These are phyloP conservation scores for Trapa incisa DNA, from an alignment of 345 rosid species.

Conservation along the genomic window DNA sequence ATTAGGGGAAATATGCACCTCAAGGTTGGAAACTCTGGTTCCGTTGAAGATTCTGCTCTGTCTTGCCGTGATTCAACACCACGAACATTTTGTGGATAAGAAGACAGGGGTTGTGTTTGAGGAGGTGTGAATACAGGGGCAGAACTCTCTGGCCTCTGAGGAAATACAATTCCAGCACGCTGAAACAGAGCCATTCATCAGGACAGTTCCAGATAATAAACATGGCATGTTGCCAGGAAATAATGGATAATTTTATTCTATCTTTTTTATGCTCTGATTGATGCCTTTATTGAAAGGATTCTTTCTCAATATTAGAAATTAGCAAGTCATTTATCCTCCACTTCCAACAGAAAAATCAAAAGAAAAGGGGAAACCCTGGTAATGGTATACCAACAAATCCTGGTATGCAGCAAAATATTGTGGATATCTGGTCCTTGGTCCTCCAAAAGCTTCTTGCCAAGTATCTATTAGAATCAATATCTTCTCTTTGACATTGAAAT, in stretches of 20 bases:
- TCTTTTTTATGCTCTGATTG: too few species aligned
- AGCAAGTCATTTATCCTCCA: too few species aligned
- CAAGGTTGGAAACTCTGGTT: constrained; percentile 78
- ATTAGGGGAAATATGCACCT: constrained; percentile 31
- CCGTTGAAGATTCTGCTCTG: constrained; percentile 59
- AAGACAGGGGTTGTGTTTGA: constrained; percentile 79
- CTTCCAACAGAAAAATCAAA: too few species aligned
- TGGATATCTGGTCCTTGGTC: constrained; percentile 93
- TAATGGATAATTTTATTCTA: not conserved
- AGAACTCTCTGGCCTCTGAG: constrained; percentile 78
- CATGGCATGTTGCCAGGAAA: too few species aligned
- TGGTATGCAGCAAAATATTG: constrained; percentile 95
- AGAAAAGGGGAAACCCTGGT: not conserved
- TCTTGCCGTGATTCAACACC: constrained; percentile 45
- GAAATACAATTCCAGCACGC: constrained; percentile 99
- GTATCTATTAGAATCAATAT: constrained; percentile 75
- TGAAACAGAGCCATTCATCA: constrained; percentile 27
- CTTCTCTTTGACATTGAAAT: constrained; percentile 85
- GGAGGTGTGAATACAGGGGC: constrained; percentile 94
- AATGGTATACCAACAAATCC: constrained; percentile 75
- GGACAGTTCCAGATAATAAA: not conserved
- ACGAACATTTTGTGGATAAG: constrained; percentile 69
- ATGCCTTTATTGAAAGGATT: too few species aligned
- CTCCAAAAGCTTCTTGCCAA: constrained; percentile 99
- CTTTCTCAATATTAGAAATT: too few species aligned